Percentiles rank a stretch among this genome's conserved stretches.
phyloP scores from a whole-genome alignment of 345 rosid species.

The Hibiscus trionum region DNA sequence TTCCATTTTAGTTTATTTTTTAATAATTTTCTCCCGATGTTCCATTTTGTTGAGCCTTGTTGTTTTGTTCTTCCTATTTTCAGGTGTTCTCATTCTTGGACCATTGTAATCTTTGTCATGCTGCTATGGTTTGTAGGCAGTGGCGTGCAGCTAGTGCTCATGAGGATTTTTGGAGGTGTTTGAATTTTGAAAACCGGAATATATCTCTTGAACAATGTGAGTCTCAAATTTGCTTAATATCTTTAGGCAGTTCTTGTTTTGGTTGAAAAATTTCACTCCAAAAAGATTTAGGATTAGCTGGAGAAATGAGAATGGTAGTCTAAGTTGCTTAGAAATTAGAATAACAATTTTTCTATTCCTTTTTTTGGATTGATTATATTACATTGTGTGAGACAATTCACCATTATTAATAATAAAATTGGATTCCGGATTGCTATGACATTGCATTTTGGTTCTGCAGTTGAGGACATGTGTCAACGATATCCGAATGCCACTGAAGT shows the following conservation, averaged over 20 bases:
- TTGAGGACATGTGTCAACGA: constrained; percentile 82
- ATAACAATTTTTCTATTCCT: not conserved
- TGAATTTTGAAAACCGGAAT: constrained; percentile 75
- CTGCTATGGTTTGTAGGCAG: constrained; percentile 92
- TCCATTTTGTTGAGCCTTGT: not conserved
- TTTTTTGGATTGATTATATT: not conserved
- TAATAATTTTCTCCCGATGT: not conserved
- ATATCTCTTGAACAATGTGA: constrained; percentile 84
- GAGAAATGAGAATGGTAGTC: not conserved
- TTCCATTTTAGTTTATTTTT: not conserved
- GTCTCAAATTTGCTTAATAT: constrained; percentile 17
- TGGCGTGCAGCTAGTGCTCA: constrained; percentile 95
- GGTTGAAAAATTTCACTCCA: not conserved
- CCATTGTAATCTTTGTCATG: constrained; percentile 64
- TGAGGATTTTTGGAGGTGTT: constrained; percentile 94
- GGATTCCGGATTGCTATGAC: not conserved
- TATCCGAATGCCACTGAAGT: constrained; percentile 92
- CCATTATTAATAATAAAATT: not conserved
- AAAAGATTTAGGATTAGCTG: not conserved
- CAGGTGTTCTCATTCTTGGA: constrained; percentile 96
- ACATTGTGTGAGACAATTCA: not conserved
- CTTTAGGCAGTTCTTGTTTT: not conserved
- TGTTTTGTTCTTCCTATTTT: not conserved
- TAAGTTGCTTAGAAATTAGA: not conserved
- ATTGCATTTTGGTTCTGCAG: constrained; percentile 29